phyloP scores from a whole-genome alignment of 805 yeast genomes.

The Schizosaccharomyces cryophilus region DNA sequence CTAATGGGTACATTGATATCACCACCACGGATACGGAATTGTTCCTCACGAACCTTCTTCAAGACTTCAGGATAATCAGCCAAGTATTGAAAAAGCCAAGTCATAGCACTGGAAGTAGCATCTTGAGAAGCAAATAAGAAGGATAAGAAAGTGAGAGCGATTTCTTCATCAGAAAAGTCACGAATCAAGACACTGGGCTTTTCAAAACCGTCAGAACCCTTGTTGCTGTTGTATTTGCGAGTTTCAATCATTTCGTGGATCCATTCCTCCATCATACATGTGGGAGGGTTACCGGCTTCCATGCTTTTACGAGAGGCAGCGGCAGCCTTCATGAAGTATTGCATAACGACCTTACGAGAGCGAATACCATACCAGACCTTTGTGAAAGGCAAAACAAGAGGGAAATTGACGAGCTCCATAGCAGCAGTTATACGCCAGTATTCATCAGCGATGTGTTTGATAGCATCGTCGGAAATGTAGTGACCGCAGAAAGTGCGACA shows the following conservation, averaged over 20 bases:
- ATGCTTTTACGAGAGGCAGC: constrained; percentile 63
- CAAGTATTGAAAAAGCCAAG: constrained; percentile 92
- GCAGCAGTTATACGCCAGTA: constrained; percentile 87
- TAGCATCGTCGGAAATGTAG: constrained; percentile 78
- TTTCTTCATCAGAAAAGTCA: constrained; percentile 71
- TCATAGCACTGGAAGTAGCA: constrained; percentile 88
- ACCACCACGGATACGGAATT: constrained; percentile 53
- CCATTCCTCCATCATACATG: constrained; percentile 93
- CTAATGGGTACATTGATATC: constrained; percentile 39
- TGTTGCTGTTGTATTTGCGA: constrained; percentile 18
- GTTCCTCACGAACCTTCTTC: constrained; percentile 75
- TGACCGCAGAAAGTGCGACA: constrained; percentile 88
- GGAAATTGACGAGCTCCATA: constrained; percentile 89
- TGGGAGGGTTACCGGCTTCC: constrained; percentile 49
- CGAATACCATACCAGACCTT: constrained; percentile 94
- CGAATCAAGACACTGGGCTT: constrained; percentile 31
- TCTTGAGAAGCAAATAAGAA: constrained; percentile 94
- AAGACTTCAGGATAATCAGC: constrained; percentile 88
- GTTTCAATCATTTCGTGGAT: constrained; percentile 61
- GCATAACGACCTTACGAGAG: constrained; percentile 86
- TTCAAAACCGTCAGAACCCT: constrained; percentile 24
- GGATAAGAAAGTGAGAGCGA: constrained; percentile 88
- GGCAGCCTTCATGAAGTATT: constrained; percentile 70
- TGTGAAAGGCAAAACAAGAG: constrained; percentile 83
- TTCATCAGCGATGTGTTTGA: constrained; percentile 70